Percentiles rank a stretch among this genome's conserved stretches.
Evolutionary conservation across 805 yeast species (phyloP).

Genomic region (Dipodascopsis uninucleata): DNA sequence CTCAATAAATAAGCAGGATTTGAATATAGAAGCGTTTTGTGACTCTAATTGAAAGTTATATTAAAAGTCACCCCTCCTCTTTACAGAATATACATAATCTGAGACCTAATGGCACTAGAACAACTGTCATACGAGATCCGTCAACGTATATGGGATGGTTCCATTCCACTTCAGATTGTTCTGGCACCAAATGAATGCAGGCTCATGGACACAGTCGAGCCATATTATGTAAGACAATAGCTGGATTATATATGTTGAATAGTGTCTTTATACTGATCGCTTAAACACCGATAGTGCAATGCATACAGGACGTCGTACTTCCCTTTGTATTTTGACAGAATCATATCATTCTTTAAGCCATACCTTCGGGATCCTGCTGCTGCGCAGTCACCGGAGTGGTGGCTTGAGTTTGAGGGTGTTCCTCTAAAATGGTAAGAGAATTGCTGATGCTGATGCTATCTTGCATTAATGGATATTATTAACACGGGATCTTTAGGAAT

Average conservation of each 20-base stretch:
- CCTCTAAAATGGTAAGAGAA: slow-evolving; percentile 60
- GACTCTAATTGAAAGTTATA: too few species aligned
- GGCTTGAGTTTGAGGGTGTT: slow-evolving; percentile 64
- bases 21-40: too few species aligned
- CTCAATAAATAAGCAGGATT: too few species aligned
- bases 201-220: slow-evolving; percentile 12
- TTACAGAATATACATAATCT: too few species aligned
- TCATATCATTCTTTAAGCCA: slow-evolving; percentile 29
- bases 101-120: too few species aligned
- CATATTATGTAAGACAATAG: slow-evolving; percentile 18
- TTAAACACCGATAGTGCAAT: slow-evolving; percentile 4
- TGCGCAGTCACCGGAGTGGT: slow-evolving; percentile 39
- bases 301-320: slow-evolving; percentile 31
- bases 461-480: slow-evolving; percentile 3
- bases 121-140: slow-evolving; percentile 4
- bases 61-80: too few species aligned
- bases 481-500: slow-evolving; percentile 37
- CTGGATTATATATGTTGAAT: neutral
- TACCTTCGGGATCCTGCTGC: slow-evolving; percentile 31
- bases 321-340: slow-evolving; percentile 29
- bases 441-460: neutral
- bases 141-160: slow-evolving; percentile 32
- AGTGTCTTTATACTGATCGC: neutral
- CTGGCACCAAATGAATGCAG: slow-evolving; percentile 30
- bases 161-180: slow-evolving; percentile 30